Evolutionary conservation across 768 basidiomycete genomes (phyloP), one percentile per base, ranked within the genome.

Genomic region (Amanita subjunquillea): DNA sequence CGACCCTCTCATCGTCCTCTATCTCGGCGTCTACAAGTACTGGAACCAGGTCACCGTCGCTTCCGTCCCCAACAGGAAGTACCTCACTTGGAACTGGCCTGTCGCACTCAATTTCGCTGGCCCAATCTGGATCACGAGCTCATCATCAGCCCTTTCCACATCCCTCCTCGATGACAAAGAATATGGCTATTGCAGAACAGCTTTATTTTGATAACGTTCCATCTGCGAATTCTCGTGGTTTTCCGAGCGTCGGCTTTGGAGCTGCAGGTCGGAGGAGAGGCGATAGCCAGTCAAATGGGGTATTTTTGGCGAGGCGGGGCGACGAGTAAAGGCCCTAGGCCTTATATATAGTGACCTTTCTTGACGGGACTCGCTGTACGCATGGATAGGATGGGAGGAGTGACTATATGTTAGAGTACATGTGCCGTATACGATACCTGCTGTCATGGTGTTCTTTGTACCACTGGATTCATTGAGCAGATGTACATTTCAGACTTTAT

Each of bases 211-310:
- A 34, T 4, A 4, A 5, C 4, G 12, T 13, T 7, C 34, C 34
- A 13, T 4, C 34, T 32, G 9, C 12, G 10, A 32, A 22, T 36
- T 10, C n/a, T 36, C 47, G 20, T 23, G 47, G 47, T 20, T 48
- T 48, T n/a, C 47, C 47, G 15, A 48, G 47, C 12, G 34, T 48
- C 2, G 34, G 47, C 10, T 48, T 48, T 36, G 47, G 47, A 48
- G 17, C 17, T 15, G 12, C 25, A 22, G 25, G 29, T 12, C 25
- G 9, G n/a, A 29, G 45, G 25, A 46, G 32, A 32, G 47, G 47
- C 12, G 20, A 34, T 36, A 32, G 27, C 12, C 47, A 17, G 12
- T 48, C 17, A 17, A 48, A 48, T 32, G 47, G 47, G 6, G 47
- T n/a, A 29, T 48, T 48, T 36, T 32, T 48, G 47, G 32, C 47